Evolutionary conservation across 805 yeast genomes (phyloP).

Genomic region (Candida sphagnicola): DNA sequence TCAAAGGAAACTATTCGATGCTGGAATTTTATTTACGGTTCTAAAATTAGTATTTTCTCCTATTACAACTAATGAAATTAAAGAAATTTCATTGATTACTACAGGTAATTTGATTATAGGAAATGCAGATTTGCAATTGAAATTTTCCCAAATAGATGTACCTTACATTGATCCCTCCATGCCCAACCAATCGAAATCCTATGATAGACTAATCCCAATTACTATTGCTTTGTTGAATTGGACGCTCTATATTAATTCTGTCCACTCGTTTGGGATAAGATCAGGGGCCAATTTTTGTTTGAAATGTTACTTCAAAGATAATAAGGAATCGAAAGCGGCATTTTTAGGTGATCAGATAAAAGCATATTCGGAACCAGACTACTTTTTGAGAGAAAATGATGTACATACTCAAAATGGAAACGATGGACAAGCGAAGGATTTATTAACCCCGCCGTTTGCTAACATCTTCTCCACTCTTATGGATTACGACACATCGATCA

Average conservation of each 20-base stretch:
- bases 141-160: constrained; percentile 80
- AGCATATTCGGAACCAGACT: constrained; percentile 25
- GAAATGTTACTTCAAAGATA: constrained; percentile 64
- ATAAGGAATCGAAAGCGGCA: constrained; percentile 53
- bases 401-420: constrained; percentile 6
- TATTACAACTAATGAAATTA: constrained; percentile 58
- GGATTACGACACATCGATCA: constrained; percentile 61
- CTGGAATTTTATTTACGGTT: constrained; percentile 63
- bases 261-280: constrained; percentile 80
- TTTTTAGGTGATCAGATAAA: constrained; percentile 67
- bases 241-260: constrained; percentile 75
- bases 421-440: constrained; percentile 8
- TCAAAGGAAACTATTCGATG: constrained; percentile 56
- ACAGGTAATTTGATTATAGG: constrained; percentile 73
- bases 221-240: constrained; percentile 74
- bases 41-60: constrained; percentile 69
- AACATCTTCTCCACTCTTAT: constrained; percentile 69
- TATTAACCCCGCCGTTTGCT: constrained; percentile 34
- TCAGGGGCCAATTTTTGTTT: constrained; percentile 66
- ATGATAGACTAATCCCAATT: constrained; percentile 54
- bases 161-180: constrained; percentile 82
- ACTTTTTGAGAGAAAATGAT: constrained; percentile 14
- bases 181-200: constrained; percentile 39
- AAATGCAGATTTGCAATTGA: constrained; percentile 63
- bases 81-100: constrained; percentile 66